phyloP scores from a whole-genome alignment of 192 early-diverging fungal genomes.

The Podila epicladia region DNA sequence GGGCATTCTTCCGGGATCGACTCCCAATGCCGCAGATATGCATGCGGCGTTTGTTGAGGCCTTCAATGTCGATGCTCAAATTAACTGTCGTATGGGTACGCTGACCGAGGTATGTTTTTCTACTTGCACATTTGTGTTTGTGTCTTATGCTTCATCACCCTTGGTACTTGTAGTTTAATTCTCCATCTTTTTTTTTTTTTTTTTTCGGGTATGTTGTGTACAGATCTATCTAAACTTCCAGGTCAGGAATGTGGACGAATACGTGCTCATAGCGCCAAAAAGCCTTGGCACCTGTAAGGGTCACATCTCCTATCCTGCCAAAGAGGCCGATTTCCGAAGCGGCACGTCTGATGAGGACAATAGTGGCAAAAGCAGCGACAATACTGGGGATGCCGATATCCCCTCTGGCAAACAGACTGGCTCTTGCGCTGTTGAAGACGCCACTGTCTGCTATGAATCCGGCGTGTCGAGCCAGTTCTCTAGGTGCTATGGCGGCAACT shows the following conservation, averaged over 20 bases:
- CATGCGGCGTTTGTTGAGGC: constrained; percentile 49
- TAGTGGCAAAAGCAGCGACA: neutral
- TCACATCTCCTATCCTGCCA: constrained; percentile 33
- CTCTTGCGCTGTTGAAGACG: constrained; percentile 16
- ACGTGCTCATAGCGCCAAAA: constrained; percentile 42
- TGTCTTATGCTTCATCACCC: no score
- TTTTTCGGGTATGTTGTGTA: neutral
- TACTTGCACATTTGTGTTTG: no score
- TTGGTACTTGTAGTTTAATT: neutral
- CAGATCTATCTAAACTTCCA: constrained; percentile 49
- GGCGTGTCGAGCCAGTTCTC: constrained; percentile 34
- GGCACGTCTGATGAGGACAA: neutral
- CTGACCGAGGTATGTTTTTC: constrained; percentile 52
- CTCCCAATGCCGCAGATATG: constrained; percentile 52
- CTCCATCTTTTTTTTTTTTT: neutral
- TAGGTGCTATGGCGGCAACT: constrained; percentile 34
- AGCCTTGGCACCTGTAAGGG: constrained; percentile 29
- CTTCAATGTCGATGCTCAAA: constrained; percentile 52
- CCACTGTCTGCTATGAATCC: constrained; percentile 28
- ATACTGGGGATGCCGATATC: constrained; percentile 1
- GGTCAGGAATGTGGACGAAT: constrained; percentile 45
- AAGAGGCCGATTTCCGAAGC: neutral
- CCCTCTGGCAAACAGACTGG: constrained; percentile 32
- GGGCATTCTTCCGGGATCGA: constrained; percentile 61
- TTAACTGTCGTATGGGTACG: constrained; percentile 47